A percentile compares a stretch with the other conserved stretches of the same genome.
These are phyloP conservation scores for Exophiala oligosperma DNA, from an alignment of 2,329 filamentous ascomycete genomes.

Conservation along the genomic window DNA sequence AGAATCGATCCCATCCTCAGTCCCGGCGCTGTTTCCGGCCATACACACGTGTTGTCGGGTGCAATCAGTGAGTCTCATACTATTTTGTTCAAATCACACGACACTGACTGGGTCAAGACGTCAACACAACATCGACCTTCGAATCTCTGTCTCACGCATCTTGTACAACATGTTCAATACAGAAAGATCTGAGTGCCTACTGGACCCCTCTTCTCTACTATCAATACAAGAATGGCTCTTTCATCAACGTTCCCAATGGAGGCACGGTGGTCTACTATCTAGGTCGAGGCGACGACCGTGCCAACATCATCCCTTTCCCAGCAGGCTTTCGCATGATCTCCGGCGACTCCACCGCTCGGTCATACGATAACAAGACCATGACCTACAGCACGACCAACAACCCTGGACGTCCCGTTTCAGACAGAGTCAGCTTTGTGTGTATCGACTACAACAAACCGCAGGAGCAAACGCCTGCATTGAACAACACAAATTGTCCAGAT, in stretches of 20 bases:
- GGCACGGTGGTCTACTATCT: slow-evolving; percentile 46
- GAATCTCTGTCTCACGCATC: slow-evolving; percentile 58
- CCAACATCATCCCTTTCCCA: slow-evolving; percentile 70
- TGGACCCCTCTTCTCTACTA: slow-evolving; percentile 82
- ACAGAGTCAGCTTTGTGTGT: slow-evolving; percentile 82
- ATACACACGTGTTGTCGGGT: slow-evolving; percentile 22
- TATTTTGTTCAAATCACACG: neutral
- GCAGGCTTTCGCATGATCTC: slow-evolving; percentile 77
- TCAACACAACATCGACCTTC: slow-evolving; percentile 59
- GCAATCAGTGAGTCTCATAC: slow-evolving; percentile 52
- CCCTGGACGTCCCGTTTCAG: slow-evolving; percentile 57
- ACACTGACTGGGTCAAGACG: slow-evolving; percentile 51
- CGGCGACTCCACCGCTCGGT: slow-evolving; percentile 56
- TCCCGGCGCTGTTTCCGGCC: slow-evolving; percentile 53
- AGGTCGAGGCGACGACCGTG: slow-evolving; percentile 39
- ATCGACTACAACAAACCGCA: slow-evolving; percentile 57
- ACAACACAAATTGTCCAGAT: slow-evolving; percentile 71
- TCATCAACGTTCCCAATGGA: slow-evolving; percentile 42
- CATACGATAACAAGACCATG: slow-evolving; percentile 17
- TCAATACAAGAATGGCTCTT: slow-evolving; percentile 60
- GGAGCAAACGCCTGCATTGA: slow-evolving; percentile 76
- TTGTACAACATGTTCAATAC: slow-evolving; percentile 80
- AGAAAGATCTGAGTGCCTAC: slow-evolving; percentile 79
- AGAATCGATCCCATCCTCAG: slow-evolving; percentile 76
- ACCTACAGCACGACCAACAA: slow-evolving; percentile 11